Evolutionary conservation across 805 yeast species (phyloP).

Genomic region (Zygosaccharomyces lentus): DNA sequence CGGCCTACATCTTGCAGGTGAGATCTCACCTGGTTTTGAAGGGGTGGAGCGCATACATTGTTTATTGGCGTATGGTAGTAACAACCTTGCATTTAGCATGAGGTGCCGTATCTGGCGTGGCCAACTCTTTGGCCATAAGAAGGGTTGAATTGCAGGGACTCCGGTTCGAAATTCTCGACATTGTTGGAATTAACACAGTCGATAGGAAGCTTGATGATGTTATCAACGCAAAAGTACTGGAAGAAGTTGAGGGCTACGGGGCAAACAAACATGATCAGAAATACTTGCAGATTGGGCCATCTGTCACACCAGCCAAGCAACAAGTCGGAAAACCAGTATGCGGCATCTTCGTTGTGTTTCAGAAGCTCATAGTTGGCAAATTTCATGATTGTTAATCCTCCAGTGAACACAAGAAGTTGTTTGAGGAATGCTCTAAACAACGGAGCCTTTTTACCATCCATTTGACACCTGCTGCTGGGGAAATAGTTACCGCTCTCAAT

Average conservation of each 20-base stretch:
- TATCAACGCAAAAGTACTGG: slow-evolving; percentile 70
- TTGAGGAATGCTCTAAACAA: slow-evolving; percentile 59
- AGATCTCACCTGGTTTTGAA: background rate
- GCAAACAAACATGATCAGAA: slow-evolving; percentile 78
- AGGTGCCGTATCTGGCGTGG: slow-evolving; percentile 2
- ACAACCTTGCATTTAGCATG: background rate
- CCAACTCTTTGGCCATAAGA: background rate
- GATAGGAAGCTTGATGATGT: slow-evolving; percentile 58
- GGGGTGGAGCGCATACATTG: background rate
- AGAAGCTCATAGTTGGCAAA: slow-evolving; percentile 52
- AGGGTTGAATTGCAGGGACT: slow-evolving; percentile 8
- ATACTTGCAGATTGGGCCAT: slow-evolving; percentile 77
- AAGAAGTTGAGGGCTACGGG: slow-evolving; percentile 71
- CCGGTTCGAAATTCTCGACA: slow-evolving; percentile 30
- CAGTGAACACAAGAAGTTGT: slow-evolving; percentile 65
- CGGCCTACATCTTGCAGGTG: background rate
- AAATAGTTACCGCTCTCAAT: slow-evolving; percentile 46
- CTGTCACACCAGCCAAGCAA: slow-evolving; percentile 78
- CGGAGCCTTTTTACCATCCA: slow-evolving; percentile 61
- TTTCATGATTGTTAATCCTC: slow-evolving; percentile 63
- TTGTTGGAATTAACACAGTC: slow-evolving; percentile 21
- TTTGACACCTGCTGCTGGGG: slow-evolving; percentile 23
- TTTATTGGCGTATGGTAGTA: background rate
- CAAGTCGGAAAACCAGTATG: slow-evolving; percentile 71
- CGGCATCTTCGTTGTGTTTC: slow-evolving; percentile 59